phyloP scores from a whole-genome alignment of 2,329 filamentous ascomycete species.

The Microsporum ferrugineum region DNA sequence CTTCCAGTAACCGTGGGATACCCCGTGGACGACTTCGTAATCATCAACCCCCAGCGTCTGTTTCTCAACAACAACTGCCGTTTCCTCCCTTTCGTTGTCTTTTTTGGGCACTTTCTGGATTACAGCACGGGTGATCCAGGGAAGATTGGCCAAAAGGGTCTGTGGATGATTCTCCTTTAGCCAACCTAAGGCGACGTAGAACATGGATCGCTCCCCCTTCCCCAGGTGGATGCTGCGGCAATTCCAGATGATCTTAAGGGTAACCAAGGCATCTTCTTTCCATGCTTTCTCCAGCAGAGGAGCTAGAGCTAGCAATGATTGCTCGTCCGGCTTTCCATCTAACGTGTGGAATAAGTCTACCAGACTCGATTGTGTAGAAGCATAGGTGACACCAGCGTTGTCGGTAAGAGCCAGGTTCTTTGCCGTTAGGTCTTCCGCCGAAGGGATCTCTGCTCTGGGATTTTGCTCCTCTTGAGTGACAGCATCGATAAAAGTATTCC shows the following conservation, averaged over 20 bases:
- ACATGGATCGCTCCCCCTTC: slow-evolving; percentile 39
- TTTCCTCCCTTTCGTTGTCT: slow-evolving; percentile 24
- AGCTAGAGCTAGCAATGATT: slow-evolving; percentile 23
- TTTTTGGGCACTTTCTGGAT: slow-evolving; percentile 44
- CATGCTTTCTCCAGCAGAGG: slow-evolving; percentile 41
- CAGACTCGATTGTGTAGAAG: slow-evolving; percentile 37
- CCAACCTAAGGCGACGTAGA: slow-evolving; percentile 48
- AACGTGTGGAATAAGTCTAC: slow-evolving; percentile 48
- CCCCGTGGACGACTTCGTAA: slow-evolving; percentile 38
- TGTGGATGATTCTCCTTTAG: slow-evolving; percentile 44
- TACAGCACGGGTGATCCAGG: slow-evolving; percentile 45
- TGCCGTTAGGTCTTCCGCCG: background rate
- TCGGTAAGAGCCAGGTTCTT: slow-evolving; percentile 37
- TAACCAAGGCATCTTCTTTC: slow-evolving; percentile 37
- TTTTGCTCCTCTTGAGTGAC: background rate
- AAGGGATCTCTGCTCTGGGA: background rate
- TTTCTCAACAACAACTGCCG: slow-evolving; percentile 25
- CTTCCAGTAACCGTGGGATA: slow-evolving; percentile 53
- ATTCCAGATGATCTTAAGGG: slow-evolving; percentile 51
- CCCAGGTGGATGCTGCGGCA: slow-evolving; percentile 50
- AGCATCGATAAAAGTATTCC: slow-evolving; percentile 6
- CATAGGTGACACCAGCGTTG: slow-evolving; percentile 41
- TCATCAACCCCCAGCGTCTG: slow-evolving; percentile 24
- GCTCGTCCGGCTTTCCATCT: slow-evolving; percentile 29
- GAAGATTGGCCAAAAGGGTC: slow-evolving; percentile 44